Conservation (phyloP, 2,329 filamentous ascomycete genomes). For the Phialophora verrucosa region DNA sequence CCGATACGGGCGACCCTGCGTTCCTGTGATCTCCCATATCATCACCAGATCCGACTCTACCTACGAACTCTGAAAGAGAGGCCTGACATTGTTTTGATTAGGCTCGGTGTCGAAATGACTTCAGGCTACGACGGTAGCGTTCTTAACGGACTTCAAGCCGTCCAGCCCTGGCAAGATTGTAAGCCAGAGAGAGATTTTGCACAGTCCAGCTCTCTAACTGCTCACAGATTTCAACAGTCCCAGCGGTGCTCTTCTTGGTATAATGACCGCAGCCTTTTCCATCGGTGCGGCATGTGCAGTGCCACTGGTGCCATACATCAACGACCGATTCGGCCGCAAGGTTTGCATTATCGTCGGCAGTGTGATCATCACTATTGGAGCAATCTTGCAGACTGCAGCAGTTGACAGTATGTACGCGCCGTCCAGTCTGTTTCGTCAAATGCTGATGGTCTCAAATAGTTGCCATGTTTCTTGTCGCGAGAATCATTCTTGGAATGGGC, state of each 20-base stretch:
- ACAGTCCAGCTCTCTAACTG: constrained; percentile 51
- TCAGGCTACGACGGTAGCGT: constrained; percentile 42
- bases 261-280: constrained; percentile 39
- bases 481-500: constrained; percentile 32
- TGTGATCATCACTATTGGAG: constrained; percentile 55
- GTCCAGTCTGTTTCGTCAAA: background rate
- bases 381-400: constrained; percentile 45
- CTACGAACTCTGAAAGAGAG: background rate
- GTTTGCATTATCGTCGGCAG: constrained; percentile 56
- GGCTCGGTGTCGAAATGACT: constrained; percentile 67
- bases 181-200: constrained; percentile 51
- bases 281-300: constrained; percentile 57
- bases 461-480: constrained; percentile 28
- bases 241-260: constrained; percentile 24
- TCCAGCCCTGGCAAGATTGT: constrained; percentile 35
- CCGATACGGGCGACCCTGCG: background rate
- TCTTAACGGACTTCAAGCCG: constrained; percentile 32
- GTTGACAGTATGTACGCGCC: constrained; percentile 25
- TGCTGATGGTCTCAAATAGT: constrained; percentile 18
- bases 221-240: constrained; percentile 55
- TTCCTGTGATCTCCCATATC: background rate
- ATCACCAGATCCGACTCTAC: background rate
- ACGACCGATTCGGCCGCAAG: constrained; percentile 55
- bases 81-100: background rate
- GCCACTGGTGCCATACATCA: constrained; percentile 54